Conservation (phyloP, 495 filamentous ascomycete genomes). For the Talaromyces nanjingensis region DNA sequence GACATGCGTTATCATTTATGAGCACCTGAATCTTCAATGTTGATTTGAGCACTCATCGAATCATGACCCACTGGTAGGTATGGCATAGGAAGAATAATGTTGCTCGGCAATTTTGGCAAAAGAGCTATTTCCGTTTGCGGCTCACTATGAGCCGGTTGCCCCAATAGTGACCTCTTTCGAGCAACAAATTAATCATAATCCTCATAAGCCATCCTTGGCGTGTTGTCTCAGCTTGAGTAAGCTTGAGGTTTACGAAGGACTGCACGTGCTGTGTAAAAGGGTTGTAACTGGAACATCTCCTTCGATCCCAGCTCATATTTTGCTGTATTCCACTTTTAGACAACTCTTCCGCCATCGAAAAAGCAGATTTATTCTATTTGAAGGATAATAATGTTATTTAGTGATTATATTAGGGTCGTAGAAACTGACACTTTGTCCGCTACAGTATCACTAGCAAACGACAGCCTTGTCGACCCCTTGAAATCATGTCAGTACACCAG, state of each 20-base stretch:
- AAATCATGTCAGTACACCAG: not conserved
- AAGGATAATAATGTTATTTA: too few relatives aligned
- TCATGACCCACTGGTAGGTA: not conserved
- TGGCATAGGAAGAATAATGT: not conserved
- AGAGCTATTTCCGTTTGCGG: not conserved
- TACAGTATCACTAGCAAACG: not conserved
- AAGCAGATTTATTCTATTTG: not conserved
- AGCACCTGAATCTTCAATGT: not conserved
- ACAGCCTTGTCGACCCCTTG: not conserved
- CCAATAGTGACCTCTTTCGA: not conserved
- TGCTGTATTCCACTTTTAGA: not conserved
- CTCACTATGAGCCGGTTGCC: not conserved
- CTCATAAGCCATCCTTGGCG: not conserved
- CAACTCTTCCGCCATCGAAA: not conserved
- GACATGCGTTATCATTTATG: not conserved
- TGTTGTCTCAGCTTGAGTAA: too few relatives aligned
- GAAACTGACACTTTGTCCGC: not conserved
- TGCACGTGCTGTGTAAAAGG: too few relatives aligned
- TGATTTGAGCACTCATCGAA: not conserved
- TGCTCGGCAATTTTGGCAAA: not conserved
- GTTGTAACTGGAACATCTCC: too few relatives aligned
- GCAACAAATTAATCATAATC: too few relatives aligned
- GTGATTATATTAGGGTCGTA: not conserved
- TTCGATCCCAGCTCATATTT: not conserved
- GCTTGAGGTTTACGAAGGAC: too few relatives aligned